These are phyloP conservation scores for Aspergillus proliferans DNA, from an alignment of 2,329 filamentous ascomycete species.

Conservation along the genomic window DNA sequence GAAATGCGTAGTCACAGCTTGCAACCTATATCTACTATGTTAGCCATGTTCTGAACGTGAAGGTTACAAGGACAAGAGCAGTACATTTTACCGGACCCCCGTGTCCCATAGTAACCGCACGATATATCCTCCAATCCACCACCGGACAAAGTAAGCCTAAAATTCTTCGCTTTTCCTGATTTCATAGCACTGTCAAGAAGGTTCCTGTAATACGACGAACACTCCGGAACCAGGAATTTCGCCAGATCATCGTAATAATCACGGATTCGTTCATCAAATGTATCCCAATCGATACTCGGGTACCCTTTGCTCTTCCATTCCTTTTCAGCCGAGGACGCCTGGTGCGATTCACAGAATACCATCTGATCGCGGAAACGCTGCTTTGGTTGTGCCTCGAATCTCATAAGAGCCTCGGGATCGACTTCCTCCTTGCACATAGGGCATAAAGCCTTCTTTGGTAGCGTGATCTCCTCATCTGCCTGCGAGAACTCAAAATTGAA, in stretches of 20 bases:
- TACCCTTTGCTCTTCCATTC: constrained; percentile 54
- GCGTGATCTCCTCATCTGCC: constrained; percentile 8
- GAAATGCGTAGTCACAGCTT: constrained; percentile 59
- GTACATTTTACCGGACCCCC: constrained; percentile 66
- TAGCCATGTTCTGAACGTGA: constrained; percentile 1
- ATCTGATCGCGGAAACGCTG: constrained; percentile 31
- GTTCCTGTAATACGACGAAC: constrained; percentile 55
- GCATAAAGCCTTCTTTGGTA: constrained; percentile 42
- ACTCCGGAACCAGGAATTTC: constrained; percentile 50
- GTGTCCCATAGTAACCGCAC: constrained; percentile 78
- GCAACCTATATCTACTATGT: constrained; percentile 26
- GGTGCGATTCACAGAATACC: constrained; percentile 60
- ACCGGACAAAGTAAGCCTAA: constrained; percentile 48
- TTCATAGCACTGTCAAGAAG: constrained; percentile 51
- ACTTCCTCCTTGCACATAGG: constrained; percentile 62
- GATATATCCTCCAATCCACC: constrained; percentile 49
- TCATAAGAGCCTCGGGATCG: constrained; percentile 48
- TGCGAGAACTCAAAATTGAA: constrained; percentile 13
- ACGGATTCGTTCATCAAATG: constrained; percentile 54
- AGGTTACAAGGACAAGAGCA: constrained; percentile 21
- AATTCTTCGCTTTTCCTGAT: constrained; percentile 53
- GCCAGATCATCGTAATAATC: constrained; percentile 52
- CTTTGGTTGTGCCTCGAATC: constrained; percentile 39
- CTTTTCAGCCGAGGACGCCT: constrained; percentile 46
- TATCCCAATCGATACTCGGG: constrained; percentile 64